Conservation (phyloP, 495 filamentous ascomycete genomes). For the Aspergillus incahuasiensis region DNA sequence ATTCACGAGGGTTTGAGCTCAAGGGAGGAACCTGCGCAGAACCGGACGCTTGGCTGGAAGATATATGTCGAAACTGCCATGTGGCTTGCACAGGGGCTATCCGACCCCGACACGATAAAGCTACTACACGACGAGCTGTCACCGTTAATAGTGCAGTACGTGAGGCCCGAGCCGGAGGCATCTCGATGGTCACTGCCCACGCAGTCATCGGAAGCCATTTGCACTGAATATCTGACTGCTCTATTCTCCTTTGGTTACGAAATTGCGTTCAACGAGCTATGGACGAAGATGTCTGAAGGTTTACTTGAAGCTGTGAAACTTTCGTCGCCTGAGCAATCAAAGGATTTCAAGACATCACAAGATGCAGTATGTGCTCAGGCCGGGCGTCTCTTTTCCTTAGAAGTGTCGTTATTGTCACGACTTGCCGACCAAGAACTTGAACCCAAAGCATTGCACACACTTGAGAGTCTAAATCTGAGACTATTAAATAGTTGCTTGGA, state of each 20-base stretch:
- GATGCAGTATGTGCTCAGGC: conserved; percentile 55
- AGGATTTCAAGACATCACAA: conserved; percentile 68
- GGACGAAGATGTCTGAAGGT: conserved; percentile 49
- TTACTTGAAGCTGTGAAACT: conserved; percentile 59
- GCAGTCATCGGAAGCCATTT: conserved; percentile 33
- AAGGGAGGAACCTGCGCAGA: conserved; percentile 67
- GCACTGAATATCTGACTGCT: conserved; percentile 33
- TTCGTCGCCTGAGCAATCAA: conserved; percentile 73
- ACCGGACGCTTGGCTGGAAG: conserved; percentile 63
- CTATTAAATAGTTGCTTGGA: conserved; percentile 49
- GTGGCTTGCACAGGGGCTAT: conserved; percentile 42
- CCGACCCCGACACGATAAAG: conserved; percentile 41
- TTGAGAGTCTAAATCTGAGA: conserved; percentile 23
- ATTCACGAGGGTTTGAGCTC: conserved; percentile 63
- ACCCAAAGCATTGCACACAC: conserved; percentile 16
- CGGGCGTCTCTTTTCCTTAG: conserved; percentile 57
- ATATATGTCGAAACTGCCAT: conserved; percentile 60
- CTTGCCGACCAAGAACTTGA: conserved; percentile 25
- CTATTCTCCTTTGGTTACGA: conserved; percentile 24
- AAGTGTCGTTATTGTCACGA: conserved; percentile 40
- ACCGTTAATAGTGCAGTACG: conserved; percentile 56
- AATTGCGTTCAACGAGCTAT: conserved; percentile 40
- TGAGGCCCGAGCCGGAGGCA: conserved; percentile 42
- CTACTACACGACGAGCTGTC: conserved; percentile 47
- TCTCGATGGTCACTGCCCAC: conserved; percentile 47